phyloP scores from a whole-genome alignment of 345 rosid genomes.

The Pelargonium nanum region DNA sequence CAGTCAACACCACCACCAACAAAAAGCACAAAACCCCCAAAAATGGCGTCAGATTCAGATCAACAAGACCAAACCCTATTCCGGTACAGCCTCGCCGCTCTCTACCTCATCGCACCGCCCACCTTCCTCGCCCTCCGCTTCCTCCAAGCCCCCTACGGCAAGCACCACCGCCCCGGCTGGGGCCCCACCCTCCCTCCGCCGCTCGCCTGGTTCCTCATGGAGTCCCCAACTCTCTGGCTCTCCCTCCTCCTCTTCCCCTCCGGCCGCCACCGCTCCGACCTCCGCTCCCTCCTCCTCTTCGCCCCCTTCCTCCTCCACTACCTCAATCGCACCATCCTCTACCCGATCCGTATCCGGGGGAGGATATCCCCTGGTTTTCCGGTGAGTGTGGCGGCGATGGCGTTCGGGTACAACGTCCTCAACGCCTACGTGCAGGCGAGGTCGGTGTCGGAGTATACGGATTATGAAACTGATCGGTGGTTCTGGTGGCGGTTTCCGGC shows the following conservation, averaged over 20 bases:
- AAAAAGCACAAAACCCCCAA: background rate
- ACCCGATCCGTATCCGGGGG: slow-evolving; percentile 57
- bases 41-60: slow-evolving; percentile 25
- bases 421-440: slow-evolving; percentile 69
- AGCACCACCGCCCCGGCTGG: slow-evolving; percentile 86
- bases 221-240: slow-evolving; percentile 75
- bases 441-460: slow-evolving; percentile 70
- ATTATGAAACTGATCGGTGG: slow-evolving; percentile 32
- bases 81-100: slow-evolving; percentile 33
- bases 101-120: slow-evolving; percentile 54
- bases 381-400: slow-evolving; percentile 43
- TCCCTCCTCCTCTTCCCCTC: slow-evolving; percentile 57
- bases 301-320: slow-evolving; percentile 71
- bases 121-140: slow-evolving; percentile 52
- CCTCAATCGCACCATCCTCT: slow-evolving; percentile 61
- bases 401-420: slow-evolving; percentile 52
- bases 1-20: too few species aligned
- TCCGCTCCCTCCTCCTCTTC: slow-evolving; percentile 46
- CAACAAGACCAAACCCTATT: slow-evolving; percentile 39
- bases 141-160: slow-evolving; percentile 89
- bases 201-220: slow-evolving; percentile 92
- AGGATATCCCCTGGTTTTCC: slow-evolving; percentile 33
- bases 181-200: slow-evolving; percentile 71
- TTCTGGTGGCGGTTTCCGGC: slow-evolving; percentile 47
- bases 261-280: slow-evolving; percentile 48